Conservation (phyloP, 2,329 filamentous ascomycete species). For the Cytospora piceicola region DNA sequence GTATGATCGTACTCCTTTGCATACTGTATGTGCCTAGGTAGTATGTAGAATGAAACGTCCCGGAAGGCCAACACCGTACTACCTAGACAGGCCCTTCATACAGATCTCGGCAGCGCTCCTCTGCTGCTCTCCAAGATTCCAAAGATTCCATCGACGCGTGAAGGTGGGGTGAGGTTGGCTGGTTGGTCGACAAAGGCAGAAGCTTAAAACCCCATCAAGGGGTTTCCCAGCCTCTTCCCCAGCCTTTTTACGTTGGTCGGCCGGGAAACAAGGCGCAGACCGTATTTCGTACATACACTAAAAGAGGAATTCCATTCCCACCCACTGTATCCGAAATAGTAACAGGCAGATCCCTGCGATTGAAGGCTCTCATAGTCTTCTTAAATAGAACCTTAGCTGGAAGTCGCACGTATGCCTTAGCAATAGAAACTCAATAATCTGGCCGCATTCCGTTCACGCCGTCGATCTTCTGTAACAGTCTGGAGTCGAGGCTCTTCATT, state of each 20-base stretch:
- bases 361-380: background rate
- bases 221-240: slow-evolving; percentile 18
- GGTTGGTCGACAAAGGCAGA: slow-evolving; percentile 8
- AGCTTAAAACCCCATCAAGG: slow-evolving; percentile 2
- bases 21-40: too few relatives aligned
- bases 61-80: background rate
- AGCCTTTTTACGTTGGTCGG: slow-evolving; percentile 19
- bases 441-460: background rate
- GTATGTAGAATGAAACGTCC: too few relatives aligned
- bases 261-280: slow-evolving; percentile 17
- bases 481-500: background rate
- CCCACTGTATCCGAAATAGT: slow-evolving; percentile 1
- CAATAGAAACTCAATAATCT: background rate
- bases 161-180: background rate
- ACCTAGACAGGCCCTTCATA: background rate
- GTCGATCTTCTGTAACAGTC: background rate
- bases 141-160: background rate
- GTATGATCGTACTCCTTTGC: too few relatives aligned
- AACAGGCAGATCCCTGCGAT: background rate
- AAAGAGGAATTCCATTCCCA: rapidly evolving
- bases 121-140: background rate
- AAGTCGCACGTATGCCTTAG: background rate
- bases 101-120: background rate
- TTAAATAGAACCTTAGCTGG: background rate
- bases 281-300: slow-evolving; percentile 11